phyloP scores from a whole-genome alignment of 2,329 filamentous ascomycete genomes.

The Aspergillus phoenicis region DNA sequence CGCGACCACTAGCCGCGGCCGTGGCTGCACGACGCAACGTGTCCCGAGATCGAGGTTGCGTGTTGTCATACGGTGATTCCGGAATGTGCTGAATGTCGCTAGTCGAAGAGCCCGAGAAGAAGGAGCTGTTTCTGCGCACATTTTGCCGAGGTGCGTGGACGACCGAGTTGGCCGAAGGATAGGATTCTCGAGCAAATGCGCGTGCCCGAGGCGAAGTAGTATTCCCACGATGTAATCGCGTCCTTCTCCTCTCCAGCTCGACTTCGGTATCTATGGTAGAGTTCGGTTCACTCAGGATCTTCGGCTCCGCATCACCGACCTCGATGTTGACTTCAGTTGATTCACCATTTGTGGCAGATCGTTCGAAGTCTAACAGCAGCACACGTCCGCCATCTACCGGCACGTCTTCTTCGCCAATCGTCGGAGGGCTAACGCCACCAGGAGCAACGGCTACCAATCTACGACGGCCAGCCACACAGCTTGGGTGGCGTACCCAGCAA shows the following conservation, averaged over 20 bases:
- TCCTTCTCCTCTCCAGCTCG: slow-evolving; percentile 74
- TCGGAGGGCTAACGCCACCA: slow-evolving; percentile 64
- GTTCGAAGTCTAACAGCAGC: slow-evolving; percentile 73
- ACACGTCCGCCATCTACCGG: slow-evolving; percentile 79
- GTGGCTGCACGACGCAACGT: slow-evolving; percentile 71
- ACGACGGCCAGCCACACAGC: slow-evolving; percentile 53
- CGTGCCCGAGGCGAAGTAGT: slow-evolving; percentile 40
- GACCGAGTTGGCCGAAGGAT: slow-evolving; percentile 25
- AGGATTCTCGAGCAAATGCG: slow-evolving; percentile 25
- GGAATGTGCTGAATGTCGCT: slow-evolving; percentile 57
- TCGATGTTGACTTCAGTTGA: slow-evolving; percentile 68
- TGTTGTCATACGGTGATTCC: slow-evolving; percentile 73
- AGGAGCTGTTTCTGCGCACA: slow-evolving; percentile 31
- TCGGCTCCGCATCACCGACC: slow-evolving; percentile 70
- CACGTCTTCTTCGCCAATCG: slow-evolving; percentile 69
- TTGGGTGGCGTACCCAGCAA: slow-evolving; percentile 68
- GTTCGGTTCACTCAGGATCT: slow-evolving; percentile 71
- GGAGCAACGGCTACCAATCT: slow-evolving; percentile 70
- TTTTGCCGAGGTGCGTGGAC: slow-evolving; percentile 19
- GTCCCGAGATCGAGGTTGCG: slow-evolving; percentile 68
- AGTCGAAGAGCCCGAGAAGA: slow-evolving; percentile 28
- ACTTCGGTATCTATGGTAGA: slow-evolving; percentile 77
- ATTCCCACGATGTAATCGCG: slow-evolving; percentile 62
- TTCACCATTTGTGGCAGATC: slow-evolving; percentile 58
- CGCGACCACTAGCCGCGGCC: slow-evolving; percentile 73